phyloP scores from a whole-genome alignment of 208 protist species.

The Crithidia fasciculata region DNA sequence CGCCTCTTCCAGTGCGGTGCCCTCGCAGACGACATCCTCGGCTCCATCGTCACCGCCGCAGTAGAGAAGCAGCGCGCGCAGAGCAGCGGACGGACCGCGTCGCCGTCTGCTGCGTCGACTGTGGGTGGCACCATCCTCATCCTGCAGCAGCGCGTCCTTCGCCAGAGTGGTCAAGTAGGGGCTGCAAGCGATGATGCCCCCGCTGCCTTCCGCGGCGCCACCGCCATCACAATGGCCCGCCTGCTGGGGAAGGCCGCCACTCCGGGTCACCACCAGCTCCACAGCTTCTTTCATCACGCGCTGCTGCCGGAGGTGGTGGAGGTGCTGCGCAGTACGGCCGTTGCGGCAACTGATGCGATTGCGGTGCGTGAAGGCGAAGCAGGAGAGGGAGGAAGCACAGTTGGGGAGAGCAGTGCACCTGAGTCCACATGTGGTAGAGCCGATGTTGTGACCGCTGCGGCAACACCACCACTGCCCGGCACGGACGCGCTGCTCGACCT shows the following conservation, averaged over 20 bases:
- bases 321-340: slow-evolving; percentile 26
- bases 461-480: not conserved
- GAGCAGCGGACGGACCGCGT: not conserved
- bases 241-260: slow-evolving; percentile 57
- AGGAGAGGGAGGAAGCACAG: too few relatives aligned
- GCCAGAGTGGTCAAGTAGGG: not conserved
- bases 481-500: slow-evolving; percentile 42
- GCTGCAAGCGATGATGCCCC: not conserved
- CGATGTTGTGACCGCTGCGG: not conserved
- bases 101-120: not conserved
- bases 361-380: not conserved
- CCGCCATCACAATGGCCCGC: slow-evolving; percentile 53
- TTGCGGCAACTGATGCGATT: not conserved
- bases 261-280: slow-evolving; percentile 72
- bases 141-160: slow-evolving; percentile 23
- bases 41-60: slow-evolving; percentile 47
- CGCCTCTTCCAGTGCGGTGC: slow-evolving; percentile 66
- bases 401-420: too few relatives aligned
- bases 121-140: slow-evolving; percentile 16
- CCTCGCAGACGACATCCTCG: slow-evolving; percentile 77
- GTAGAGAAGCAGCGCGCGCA: slow-evolving; percentile 18
- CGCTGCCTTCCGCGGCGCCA: slow-evolving; percentile 27
- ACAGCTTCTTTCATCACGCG: slow-evolving; percentile 67
- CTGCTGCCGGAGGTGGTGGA: slow-evolving; percentile 60
- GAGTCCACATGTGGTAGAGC: not conserved